Conservation (phyloP, 768 basidiomycete species). For the Calocera cornea region DNA sequence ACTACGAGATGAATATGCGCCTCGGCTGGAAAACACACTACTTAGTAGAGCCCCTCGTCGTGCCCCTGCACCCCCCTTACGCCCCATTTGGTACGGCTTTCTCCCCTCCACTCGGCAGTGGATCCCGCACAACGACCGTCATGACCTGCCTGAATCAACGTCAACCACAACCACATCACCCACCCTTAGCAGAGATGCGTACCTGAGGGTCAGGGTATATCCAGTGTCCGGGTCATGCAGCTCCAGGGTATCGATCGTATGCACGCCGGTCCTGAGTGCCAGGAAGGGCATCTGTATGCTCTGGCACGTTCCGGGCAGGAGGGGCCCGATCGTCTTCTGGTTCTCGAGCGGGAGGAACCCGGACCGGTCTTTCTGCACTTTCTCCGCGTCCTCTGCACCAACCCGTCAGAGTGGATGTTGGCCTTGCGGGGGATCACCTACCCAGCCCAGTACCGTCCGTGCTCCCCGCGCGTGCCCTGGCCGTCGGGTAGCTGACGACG, state of each 20-base stretch:
- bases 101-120: conserved; percentile 11
- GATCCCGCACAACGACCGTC: conserved; percentile 60
- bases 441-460: neutral
- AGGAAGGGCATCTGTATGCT: conserved; percentile 78
- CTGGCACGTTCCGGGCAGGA: conserved; percentile 70
- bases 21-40: too few species aligned
- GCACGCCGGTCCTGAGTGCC: conserved; percentile 66
- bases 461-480: neutral
- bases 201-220: conserved; percentile 62
- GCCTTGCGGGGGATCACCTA: neutral
- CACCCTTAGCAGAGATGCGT: conserved; percentile 13
- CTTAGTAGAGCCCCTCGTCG: too few species aligned
- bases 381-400: neutral
- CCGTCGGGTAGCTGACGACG: conserved; percentile 50
- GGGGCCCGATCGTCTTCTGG: conserved; percentile 63
- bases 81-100: neutral
- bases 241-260: conserved; percentile 55
- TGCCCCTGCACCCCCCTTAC: too few species aligned
- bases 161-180: neutral
- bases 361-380: conserved; percentile 20
- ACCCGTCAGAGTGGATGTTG: neutral
- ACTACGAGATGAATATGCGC: too few species aligned
- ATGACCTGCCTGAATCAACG: conserved; percentile 45
- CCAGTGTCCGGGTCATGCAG: conserved; percentile 65
- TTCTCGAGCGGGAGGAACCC: conserved; percentile 68